These are phyloP conservation scores for Aegilops sharonensis DNA, from an alignment of 176 grass and related monocot species.

Conservation along the genomic window DNA sequence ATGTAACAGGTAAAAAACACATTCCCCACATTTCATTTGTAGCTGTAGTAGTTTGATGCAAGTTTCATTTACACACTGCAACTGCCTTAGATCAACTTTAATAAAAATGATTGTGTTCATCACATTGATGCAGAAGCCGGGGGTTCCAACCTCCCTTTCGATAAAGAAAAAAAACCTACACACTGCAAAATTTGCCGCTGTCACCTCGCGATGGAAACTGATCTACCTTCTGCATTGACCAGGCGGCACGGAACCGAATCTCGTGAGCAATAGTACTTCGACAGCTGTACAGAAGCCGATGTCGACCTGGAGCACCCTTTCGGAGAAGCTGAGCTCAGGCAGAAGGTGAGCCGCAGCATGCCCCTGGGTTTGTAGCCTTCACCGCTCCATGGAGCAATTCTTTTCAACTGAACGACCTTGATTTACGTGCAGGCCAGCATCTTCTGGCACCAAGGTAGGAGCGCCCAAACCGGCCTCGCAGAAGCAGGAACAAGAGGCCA, in stretches of 20 bases:
- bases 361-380: not conserved
- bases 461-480: conserved; percentile 14
- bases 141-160: too few species aligned
- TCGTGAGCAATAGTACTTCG: conserved; percentile 20
- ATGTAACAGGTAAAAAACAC: conserved; percentile 66
- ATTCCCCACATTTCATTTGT: not conserved
- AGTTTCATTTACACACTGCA: not conserved
- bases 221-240: conserved; percentile 1
- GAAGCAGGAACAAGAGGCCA: conserved; percentile 47
- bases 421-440: conserved; percentile 24
- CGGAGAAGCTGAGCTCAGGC: conserved; percentile 31
- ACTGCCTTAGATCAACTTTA: too few species aligned
- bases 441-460: conserved; percentile 27
- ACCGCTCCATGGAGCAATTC: not conserved
- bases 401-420: not conserved
- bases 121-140: too few species aligned
- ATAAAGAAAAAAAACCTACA: not conserved
- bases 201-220: not conserved
- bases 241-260: conserved; percentile 40
- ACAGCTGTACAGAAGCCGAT: not conserved
- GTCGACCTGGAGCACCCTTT: conserved; percentile 1
- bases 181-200: not conserved
- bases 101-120: too few species aligned
- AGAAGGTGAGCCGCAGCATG: conserved; percentile 37
- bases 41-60: not conserved